Evolutionary conservation across 129 eudicot species (phyloP), one percentile per base, ranked within the genome.

Genomic region (Tagetes patula): DNA sequence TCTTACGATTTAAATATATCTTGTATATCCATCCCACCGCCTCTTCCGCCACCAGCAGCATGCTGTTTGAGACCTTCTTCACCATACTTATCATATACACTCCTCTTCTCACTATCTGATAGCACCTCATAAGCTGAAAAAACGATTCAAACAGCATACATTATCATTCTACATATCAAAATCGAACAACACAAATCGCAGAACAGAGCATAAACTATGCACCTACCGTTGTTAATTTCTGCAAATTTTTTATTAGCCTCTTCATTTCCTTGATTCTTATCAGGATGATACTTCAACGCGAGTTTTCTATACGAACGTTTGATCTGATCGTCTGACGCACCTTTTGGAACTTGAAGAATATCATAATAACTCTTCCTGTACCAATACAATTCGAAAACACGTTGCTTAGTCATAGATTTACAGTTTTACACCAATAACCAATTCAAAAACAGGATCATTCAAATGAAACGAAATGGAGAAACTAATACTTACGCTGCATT

Each of bases 61-160:
- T 90, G 96, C 78, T 95, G 97, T 74, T 95, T 95, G 13, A 95
- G 96, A 48, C 99, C 99, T 59, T 95, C 99, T 59, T 95, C 99
- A 36, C 99, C 99, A 71, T 94, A 88, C 67, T 86, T 77, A 81
- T 95, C 99, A 59, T 95, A 95, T 30, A 95, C 84, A 30, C 85
- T 77, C 83, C 99, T 90, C 88, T 95, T 95, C 74, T 95, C 99
- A 74, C 88, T 82, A 78, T 95, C 91, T 3, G 97, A 88, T 38
- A 95, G 56, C 77, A 95, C 97, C 78, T 95, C 99, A 59, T 95
- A 95, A 74, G 99, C 99, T 95, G 79, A 58, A 67, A 63, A 27
- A 11, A 42, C 47, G 58, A 45, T 38, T 62, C 46, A 62, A 62
- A 62, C 67, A 12, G 10, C 65, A 33, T 34, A 3, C n/a, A 8